These are phyloP conservation scores for Panaeolus papilionaceus DNA, from an alignment of 768 basidiomycete species.

Conservation along the genomic window DNA sequence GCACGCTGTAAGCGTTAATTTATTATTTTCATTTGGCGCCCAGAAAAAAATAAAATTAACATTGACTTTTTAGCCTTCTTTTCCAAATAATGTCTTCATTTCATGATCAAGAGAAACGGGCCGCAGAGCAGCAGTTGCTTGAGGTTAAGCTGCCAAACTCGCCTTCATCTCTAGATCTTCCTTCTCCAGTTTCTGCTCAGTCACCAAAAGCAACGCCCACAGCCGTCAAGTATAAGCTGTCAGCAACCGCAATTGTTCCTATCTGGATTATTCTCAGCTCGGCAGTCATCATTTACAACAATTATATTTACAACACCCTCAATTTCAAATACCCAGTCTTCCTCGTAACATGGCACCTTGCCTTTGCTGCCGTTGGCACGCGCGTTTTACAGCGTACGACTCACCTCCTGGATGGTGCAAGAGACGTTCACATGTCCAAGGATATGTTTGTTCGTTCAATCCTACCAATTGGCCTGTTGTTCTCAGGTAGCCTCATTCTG, in stretches of 20 bases:
- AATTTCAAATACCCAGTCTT: slow-evolving; percentile 92
- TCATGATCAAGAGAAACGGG: slow-evolving; percentile 35
- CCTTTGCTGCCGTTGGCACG: slow-evolving; percentile 83
- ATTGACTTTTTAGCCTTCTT: slow-evolving; percentile 13
- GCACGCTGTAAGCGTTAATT: slow-evolving; percentile 20
- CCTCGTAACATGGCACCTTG: slow-evolving; percentile 88
- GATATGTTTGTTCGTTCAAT: slow-evolving; percentile 85
- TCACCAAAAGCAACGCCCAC: slow-evolving; percentile 40
- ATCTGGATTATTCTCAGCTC: slow-evolving; percentile 93
- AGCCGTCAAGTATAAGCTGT: slow-evolving; percentile 56
- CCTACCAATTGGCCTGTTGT: slow-evolving; percentile 91
- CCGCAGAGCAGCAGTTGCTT: slow-evolving; percentile 31
- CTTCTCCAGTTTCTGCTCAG: slow-evolving; percentile 57
- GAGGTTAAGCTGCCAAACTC: slow-evolving; percentile 29
- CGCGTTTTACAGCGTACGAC: slow-evolving; percentile 86
- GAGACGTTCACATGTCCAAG: slow-evolving; percentile 81
- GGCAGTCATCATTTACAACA: slow-evolving; percentile 96
- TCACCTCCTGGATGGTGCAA: slow-evolving; percentile 74
- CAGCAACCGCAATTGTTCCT: slow-evolving; percentile 79
- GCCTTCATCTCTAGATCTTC: slow-evolving; percentile 42
- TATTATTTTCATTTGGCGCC: slow-evolving; percentile 2
- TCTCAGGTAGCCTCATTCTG: slow-evolving; percentile 89
- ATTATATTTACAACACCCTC: slow-evolving; percentile 83
- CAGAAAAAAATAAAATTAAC: background rate
- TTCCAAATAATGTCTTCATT: slow-evolving; percentile 27